A percentile compares a stretch with the other conserved stretches of the same genome.
Conservation (phyloP, 2,329 filamentous ascomycete genomes). For the Neophaeococcomyces aloes region DNA sequence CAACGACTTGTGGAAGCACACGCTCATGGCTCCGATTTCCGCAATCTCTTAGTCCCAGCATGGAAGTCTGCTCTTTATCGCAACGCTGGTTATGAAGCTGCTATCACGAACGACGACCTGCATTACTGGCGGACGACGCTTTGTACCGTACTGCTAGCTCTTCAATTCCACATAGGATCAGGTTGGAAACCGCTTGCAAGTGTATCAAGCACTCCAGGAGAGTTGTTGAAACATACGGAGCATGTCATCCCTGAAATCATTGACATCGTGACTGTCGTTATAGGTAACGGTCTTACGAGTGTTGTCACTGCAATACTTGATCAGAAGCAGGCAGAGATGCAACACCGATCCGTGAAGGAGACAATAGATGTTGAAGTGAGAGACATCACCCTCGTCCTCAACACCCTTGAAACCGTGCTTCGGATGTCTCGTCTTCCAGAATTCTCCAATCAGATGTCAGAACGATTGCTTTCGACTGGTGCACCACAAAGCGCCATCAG, state of each 20-base stretch:
- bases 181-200: slow-evolving; percentile 23
- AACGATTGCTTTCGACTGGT: slow-evolving; percentile 54
- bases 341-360: slow-evolving; percentile 3
- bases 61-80: slow-evolving; percentile 51
- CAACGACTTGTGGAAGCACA: slow-evolving; percentile 60
- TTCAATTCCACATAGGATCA: slow-evolving; percentile 44
- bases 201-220: slow-evolving; percentile 27
- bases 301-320: slow-evolving; percentile 76
- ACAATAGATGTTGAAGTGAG: slow-evolving; percentile 49
- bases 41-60: slow-evolving; percentile 44
- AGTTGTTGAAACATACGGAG: slow-evolving; percentile 29
- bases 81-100: slow-evolving; percentile 49
- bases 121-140: slow-evolving; percentile 74
- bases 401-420: slow-evolving; percentile 74
- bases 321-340: slow-evolving; percentile 38
- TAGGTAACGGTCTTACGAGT: slow-evolving; percentile 71
- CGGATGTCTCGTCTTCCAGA: slow-evolving; percentile 66
- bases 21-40: slow-evolving; percentile 41
- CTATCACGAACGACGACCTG: slow-evolving; percentile 46
- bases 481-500: slow-evolving; percentile 71
- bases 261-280: slow-evolving; percentile 67
- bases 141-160: slow-evolving; percentile 70
- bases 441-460: slow-evolving; percentile 58
- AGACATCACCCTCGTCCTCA: slow-evolving; percentile 78
- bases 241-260: slow-evolving; percentile 49